Conservation (phyloP, 345 rosid species). For the Bretschneidera sinensis region DNA sequence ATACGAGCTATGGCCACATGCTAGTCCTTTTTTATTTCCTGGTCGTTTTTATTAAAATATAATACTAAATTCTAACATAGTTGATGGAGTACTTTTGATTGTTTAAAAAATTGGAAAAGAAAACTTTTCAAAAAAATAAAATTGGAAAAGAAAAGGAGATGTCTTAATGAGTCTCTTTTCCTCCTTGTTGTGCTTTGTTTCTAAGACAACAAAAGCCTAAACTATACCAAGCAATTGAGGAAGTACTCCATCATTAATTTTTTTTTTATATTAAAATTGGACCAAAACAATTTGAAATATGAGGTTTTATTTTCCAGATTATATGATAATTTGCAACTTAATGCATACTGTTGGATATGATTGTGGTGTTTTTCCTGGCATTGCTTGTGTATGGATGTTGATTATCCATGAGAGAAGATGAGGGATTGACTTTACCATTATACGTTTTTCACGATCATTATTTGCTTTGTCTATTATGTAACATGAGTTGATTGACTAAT, state of each 20-base stretch:
- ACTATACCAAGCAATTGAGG: not conserved
- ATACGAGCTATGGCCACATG: slow-evolving; percentile 9
- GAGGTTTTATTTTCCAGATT: not conserved
- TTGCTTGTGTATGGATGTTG: not conserved
- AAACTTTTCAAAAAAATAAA: too few species aligned
- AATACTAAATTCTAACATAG: not conserved
- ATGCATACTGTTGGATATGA: not conserved
- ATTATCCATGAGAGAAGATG: not conserved
- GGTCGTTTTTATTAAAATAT: slow-evolving; percentile 1
- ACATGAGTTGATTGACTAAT: slow-evolving; percentile 3
- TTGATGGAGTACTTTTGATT: not conserved
- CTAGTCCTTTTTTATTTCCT: not conserved
- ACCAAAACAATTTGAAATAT: not conserved
- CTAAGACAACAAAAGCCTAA: not conserved
- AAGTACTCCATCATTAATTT: not conserved
- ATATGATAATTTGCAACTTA: not conserved
- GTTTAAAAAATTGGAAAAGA: too few species aligned
- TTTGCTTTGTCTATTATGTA: not conserved
- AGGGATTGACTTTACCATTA: slow-evolving; percentile 8
- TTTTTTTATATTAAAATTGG: not conserved
- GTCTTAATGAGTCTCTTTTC: not conserved
- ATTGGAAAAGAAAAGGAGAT: not conserved
- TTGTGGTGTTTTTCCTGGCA: not conserved
- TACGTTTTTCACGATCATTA: slow-evolving; percentile 3
- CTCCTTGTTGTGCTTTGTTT: not conserved